These are phyloP conservation scores for Harringtonia lauricola DNA, from an alignment of 2,329 filamentous ascomycete genomes.

Conservation along the genomic window DNA sequence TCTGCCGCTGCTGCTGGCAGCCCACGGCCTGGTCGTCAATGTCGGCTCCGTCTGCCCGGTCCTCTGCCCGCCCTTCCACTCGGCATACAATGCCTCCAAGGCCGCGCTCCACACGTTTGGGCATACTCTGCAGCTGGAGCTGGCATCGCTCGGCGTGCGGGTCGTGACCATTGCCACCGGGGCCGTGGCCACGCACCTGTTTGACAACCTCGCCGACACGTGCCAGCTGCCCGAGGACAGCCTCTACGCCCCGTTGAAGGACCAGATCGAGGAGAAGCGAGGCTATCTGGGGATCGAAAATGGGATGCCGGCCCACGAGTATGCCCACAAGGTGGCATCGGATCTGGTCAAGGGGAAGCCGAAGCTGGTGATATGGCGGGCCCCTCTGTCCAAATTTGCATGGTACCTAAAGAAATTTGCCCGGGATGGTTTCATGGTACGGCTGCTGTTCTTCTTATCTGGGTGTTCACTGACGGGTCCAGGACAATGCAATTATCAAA, in stretches of 20 bases:
- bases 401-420: conserved; percentile 19
- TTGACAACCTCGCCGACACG: conserved; percentile 13
- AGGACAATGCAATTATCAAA: too few relatives aligned
- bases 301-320: conserved; percentile 16
- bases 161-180: conserved; percentile 20
- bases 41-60: conserved; percentile 19
- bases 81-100: conserved; percentile 25
- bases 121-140: conserved; percentile 23
- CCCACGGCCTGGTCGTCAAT: conserved; percentile 14
- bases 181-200: conserved; percentile 17
- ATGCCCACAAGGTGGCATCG: conserved; percentile 17
- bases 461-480: too few relatives aligned
- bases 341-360: conserved; percentile 16
- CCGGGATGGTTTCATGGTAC: conserved; percentile 20
- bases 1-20: conserved; percentile 18
- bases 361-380: conserved; percentile 18
- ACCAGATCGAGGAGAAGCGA: conserved; percentile 15
- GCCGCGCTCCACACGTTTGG: conserved; percentile 23
- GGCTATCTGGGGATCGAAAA: conserved; percentile 14
- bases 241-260: conserved; percentile 15
- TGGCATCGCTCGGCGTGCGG: conserved; percentile 18
- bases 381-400: conserved; percentile 15
- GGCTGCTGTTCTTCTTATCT: not conserved
- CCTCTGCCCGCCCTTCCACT: conserved; percentile 24
- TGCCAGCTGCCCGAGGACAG: conserved; percentile 17